Base-by-base conservation (phyloP, 2,329 filamentous ascomycete genomes). In the Metarhizium album region DNA sequence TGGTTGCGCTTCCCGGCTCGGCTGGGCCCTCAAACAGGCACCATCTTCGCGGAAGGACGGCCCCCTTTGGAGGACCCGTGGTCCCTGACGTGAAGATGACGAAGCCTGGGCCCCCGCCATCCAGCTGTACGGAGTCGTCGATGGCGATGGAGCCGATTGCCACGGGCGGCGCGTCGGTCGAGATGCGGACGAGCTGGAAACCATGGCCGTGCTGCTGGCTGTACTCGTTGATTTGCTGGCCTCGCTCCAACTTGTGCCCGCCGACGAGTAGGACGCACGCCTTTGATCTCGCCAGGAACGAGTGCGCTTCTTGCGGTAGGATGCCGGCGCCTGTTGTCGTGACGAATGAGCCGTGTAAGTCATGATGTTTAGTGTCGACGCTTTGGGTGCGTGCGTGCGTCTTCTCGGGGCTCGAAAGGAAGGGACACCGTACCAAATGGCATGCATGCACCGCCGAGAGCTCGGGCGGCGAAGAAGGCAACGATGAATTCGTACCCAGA, bases 41-140 rank as follows among this genome's bases (percentile, higher is more conserved):
- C 43, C 47, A 55, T 14, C 38, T 38, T 16, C 52, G 42, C 2
- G 55, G 56, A 55, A 95, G 70, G 20, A 88, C 75, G 1, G 89
- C 86, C 53, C 85, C 86, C 67, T 90, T 90, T 47, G 86, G 86
- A 60, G 82, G 75, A 22, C 86, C 86, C 0, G 86, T 89, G 1
- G 86, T 90, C 40, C 86, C 86, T 14, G 84, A 87, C 2, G 86
- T 90, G 70, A 55, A 55, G 4, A 56, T 31, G 13, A 56, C 53
- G 11, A 60, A 31, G 1, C 57, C 57, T 0, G 57, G 58, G 1
- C 57, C 51, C 3, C 24, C 13, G 1, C 50, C 45, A 20, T 53
- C 52, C 42, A 58, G n/a, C 4, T 40, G 24, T 1, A 52, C 47
- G 2, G n/a, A 43, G 14, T 56, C 29, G 14, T 51, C 51, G 20